A percentile compares a stretch with the other conserved stretches of the same genome.
These are phyloP conservation scores for Pichia sp. DNA, from an alignment of 1,139 yeast species.

Conservation along the genomic window DNA sequence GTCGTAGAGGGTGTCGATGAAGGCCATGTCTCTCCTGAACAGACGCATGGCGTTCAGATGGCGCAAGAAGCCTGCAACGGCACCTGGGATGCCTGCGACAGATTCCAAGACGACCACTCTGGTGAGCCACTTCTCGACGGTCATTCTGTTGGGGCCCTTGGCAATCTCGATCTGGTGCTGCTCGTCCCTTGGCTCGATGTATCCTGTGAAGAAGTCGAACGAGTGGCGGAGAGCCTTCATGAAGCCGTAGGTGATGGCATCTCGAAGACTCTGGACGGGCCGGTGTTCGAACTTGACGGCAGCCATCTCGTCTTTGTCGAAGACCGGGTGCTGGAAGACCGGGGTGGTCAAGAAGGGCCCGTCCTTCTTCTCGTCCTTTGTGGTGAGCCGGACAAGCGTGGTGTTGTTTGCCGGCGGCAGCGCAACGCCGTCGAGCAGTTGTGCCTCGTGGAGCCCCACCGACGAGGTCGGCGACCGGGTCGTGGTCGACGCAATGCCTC, in stretches of 20 bases:
- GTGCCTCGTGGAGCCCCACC: background rate
- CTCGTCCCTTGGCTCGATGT: slow-evolving; percentile 45
- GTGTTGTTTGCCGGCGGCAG: slow-evolving; percentile 14
- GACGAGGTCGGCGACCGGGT: background rate
- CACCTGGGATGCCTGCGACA: slow-evolving; percentile 77
- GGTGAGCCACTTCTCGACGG: slow-evolving; percentile 64
- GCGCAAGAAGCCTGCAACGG: slow-evolving; percentile 68
- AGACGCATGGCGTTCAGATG: slow-evolving; percentile 61
- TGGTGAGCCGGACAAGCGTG: slow-evolving; percentile 10
- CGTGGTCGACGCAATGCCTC: background rate
- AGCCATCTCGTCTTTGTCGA: slow-evolving; percentile 45
- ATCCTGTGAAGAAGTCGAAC: slow-evolving; percentile 66
- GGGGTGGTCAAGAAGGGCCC: slow-evolving; percentile 32
- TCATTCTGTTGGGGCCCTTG: slow-evolving; percentile 44
- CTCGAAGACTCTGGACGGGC: slow-evolving; percentile 45
- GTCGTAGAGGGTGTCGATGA: slow-evolving; percentile 70
- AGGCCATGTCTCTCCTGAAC: slow-evolving; percentile 64
- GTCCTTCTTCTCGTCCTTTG: slow-evolving; percentile 14
- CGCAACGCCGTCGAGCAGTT: slow-evolving; percentile 6
- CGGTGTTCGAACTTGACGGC: slow-evolving; percentile 51
- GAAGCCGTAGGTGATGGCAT: slow-evolving; percentile 48
- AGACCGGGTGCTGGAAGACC: slow-evolving; percentile 55
- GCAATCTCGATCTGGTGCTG: slow-evolving; percentile 28
- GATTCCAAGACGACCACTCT: slow-evolving; percentile 66
- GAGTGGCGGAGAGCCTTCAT: slow-evolving; percentile 43